These are phyloP conservation scores for Wickerhamiella kazuoi DNA, from an alignment of 805 yeast species.

Conservation along the genomic window DNA sequence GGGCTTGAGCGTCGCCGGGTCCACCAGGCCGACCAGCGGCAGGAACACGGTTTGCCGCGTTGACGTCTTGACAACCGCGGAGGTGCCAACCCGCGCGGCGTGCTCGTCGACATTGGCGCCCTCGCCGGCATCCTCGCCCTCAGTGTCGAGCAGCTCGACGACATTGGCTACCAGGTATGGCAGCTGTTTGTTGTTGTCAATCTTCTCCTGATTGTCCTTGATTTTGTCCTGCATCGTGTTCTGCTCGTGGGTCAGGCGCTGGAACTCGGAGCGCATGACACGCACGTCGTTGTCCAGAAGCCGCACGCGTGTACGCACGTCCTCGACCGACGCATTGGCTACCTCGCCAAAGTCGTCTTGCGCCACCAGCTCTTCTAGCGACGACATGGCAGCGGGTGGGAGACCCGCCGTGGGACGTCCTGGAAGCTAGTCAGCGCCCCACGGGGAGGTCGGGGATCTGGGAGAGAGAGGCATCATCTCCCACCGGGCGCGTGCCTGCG, in stretches of 20 bases:
- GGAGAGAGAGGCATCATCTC: too few species aligned
- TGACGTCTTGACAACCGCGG: constrained; percentile 96
- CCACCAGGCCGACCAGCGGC: constrained; percentile 91
- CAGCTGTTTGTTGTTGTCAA: constrained; percentile 83
- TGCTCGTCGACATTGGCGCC: constrained; percentile 93
- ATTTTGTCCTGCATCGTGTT: constrained; percentile 83
- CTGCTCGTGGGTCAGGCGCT: constrained; percentile 81
- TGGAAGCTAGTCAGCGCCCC: too few species aligned
- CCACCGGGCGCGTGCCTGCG: too few species aligned
- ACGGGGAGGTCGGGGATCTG: too few species aligned
- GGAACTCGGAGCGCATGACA: constrained; percentile 81
- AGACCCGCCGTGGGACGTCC: too few species aligned
- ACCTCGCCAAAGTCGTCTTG: constrained; percentile 63
- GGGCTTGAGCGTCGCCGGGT: constrained; percentile 82
- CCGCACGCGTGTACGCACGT: constrained; percentile 69
- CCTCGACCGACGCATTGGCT: constrained; percentile 56
- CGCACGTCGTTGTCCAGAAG: constrained; percentile 88
- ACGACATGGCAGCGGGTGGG: constrained; percentile 2
- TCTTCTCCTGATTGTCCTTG: constrained; percentile 90
- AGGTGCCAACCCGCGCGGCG: constrained; percentile 78
- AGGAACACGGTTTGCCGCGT: constrained; percentile 94
- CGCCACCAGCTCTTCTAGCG: constrained; percentile 5
- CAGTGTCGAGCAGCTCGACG: constrained; percentile 82
- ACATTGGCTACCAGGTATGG: constrained; percentile 95
- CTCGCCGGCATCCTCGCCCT: constrained; percentile 58